Conservation (phyloP, 331 rosid species). For the Pyracantha coccinea region DNA sequence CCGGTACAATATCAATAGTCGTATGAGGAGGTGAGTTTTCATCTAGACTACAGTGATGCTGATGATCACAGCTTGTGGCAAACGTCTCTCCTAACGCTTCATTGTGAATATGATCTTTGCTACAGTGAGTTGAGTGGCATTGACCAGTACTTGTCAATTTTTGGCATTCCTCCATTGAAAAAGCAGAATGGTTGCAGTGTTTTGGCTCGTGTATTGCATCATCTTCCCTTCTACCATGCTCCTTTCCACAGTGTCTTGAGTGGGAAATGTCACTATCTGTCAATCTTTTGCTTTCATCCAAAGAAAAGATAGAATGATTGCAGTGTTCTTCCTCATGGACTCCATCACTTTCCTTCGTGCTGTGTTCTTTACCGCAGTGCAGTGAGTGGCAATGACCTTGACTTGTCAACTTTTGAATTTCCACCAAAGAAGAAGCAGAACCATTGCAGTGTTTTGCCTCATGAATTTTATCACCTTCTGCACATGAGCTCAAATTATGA, state of each 20-base stretch:
- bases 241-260: constrained; percentile 21
- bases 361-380: constrained; percentile 19
- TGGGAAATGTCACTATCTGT: constrained; percentile 17
- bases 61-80: constrained; percentile 13
- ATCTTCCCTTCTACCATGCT: neutral
- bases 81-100: neutral
- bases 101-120: constrained; percentile 13
- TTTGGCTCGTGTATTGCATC: constrained; percentile 3
- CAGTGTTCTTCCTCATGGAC: constrained; percentile 16
- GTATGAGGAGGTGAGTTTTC: constrained; percentile 4
- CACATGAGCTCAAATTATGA: neutral
- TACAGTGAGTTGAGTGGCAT: constrained; percentile 23
- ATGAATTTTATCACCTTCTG: constrained; percentile 6
- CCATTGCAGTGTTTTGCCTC: constrained; percentile 15
- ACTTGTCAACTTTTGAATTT: neutral
- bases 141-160: constrained; percentile 4
- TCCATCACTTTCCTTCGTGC: neutral
- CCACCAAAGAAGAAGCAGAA: constrained; percentile 7
- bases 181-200: constrained; percentile 17
- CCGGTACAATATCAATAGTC: constrained; percentile 13
- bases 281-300: constrained; percentile 6
- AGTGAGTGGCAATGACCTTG: constrained; percentile 24
- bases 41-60: constrained; percentile 10
- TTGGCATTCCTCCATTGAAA: constrained; percentile 9
- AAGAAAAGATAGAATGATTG: constrained; percentile 10